Evolutionary conservation across 176 grass and related monocot genomes (phyloP).

Genomic region (Avena eriantha): DNA sequence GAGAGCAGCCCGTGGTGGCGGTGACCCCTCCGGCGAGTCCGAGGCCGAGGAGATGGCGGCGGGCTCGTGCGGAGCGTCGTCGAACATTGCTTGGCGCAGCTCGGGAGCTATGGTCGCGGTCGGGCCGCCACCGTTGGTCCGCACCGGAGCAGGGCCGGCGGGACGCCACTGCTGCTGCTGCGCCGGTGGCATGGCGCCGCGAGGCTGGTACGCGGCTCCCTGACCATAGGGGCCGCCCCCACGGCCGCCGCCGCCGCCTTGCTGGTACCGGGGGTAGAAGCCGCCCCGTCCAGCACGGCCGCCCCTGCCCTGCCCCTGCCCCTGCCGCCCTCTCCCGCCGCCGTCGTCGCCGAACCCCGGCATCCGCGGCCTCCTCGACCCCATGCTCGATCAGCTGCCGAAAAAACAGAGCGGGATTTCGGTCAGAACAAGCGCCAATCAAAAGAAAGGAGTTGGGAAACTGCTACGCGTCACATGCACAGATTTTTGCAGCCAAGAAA

Average conservation of each 20-base stretch:
- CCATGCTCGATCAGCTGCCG: conserved; percentile 55
- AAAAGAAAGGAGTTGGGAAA: neutral
- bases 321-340: conserved; percentile 31
- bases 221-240: neutral
- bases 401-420: neutral
- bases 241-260: conserved; percentile 48
- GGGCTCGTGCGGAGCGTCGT: conserved; percentile 53
- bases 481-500: too few relatives aligned
- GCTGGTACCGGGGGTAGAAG: conserved; percentile 34
- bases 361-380: conserved; percentile 48
- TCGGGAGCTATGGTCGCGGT: conserved; percentile 71
- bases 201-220: conserved; percentile 29
- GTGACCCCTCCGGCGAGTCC: conserved; percentile 21
- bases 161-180: conserved; percentile 34
- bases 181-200: conserved; percentile 8
- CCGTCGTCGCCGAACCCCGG: conserved; percentile 46
- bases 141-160: conserved; percentile 31
- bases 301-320: conserved; percentile 27
- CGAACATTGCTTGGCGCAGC: conserved; percentile 94
- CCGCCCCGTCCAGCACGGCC: neutral
- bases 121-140: conserved; percentile 35
- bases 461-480: too few relatives aligned
- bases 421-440: neutral
- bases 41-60: conserved; percentile 15
- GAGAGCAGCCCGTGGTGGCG: neutral